Conservation (phyloP, 495 filamentous ascomycete genomes). For the Podospora bellae-mahoneyi region DNA sequence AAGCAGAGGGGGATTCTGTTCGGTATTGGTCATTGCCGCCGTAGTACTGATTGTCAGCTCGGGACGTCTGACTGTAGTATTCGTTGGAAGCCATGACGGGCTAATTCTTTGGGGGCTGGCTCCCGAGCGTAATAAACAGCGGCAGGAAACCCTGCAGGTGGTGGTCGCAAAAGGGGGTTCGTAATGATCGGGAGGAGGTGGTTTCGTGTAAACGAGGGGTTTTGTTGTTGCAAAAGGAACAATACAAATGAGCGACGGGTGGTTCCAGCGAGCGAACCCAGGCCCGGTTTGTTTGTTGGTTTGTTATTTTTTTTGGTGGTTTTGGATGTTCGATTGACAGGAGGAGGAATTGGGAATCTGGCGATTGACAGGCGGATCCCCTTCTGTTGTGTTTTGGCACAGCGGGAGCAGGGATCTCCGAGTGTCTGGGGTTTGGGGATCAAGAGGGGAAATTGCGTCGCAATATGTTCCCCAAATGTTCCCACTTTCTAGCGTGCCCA, state of each 20-base stretch:
- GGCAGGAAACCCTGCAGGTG: constrained; percentile 4
- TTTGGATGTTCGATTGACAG: background rate
- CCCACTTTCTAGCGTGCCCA: background rate
- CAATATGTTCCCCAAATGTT: background rate
- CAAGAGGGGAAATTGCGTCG: constrained; percentile 8
- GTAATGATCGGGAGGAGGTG: background rate
- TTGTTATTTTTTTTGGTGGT: too few species aligned
- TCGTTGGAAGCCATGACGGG: constrained; percentile 75
- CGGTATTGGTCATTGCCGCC: constrained; percentile 16
- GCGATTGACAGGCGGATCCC: constrained; percentile 13
- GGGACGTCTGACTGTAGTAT: constrained; percentile 63
- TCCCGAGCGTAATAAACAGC: constrained; percentile 1
- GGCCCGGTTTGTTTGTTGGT: too few species aligned
- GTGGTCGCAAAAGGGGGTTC: background rate
- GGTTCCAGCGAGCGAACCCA: background rate
- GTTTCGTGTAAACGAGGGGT: background rate
- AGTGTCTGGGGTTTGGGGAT: constrained; percentile 1
- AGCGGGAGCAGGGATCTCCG: constrained; percentile 20
- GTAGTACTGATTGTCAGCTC: constrained; percentile 31
- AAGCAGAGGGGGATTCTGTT: constrained; percentile 40
- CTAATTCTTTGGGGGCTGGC: constrained; percentile 1
- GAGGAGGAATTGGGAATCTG: constrained; percentile 2
- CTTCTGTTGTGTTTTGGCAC: constrained; percentile 22
- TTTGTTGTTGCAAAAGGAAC: background rate
- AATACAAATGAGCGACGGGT: background rate